Base-by-base conservation (phyloP, 2,329 filamentous ascomycete genomes). In the Arachnomyces sp. region DNA sequence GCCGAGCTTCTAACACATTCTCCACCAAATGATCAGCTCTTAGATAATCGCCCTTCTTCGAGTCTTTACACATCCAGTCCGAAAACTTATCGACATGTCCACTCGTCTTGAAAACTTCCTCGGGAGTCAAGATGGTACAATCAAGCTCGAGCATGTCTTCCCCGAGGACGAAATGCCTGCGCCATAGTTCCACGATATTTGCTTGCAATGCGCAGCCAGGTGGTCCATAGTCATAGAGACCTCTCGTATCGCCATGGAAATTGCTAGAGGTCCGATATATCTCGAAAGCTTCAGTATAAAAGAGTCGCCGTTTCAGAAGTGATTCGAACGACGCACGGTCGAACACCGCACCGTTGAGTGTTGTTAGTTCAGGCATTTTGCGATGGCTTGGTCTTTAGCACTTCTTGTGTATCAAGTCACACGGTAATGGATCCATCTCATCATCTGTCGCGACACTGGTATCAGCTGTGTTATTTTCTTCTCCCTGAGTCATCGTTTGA, bases 11-110 rank as follows among this genome's bases (percentile, higher is more conserved):
- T 38, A 98, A 78, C 29, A 95, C 81, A 54, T 94, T 86, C 73
- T 96, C 89, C 51, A 98, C 89, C 55, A 96, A 78, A 71, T 98
- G 92, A 61, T 98, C 92, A 43, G 92, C 88, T 53, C 92, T 81
- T 62, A 98, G 80, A 59, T 95, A 95, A 65, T 98, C 92, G 61
- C 92, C 92, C 55, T 83, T 95, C 75, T 94, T 93, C 48, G 89
- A 86, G 65, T 98, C 92, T 67, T 94, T 95, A 80, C 86, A 95
- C 89, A 96, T 95, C 86, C 86, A 96, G 65, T 96, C 90, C 66
- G 87, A 85, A 59, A 96, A 96, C 68, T 94, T 94, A 66, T 95
- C 90, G 50, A 96, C 92, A 69, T 98, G 92, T 49, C 92, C 92
- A 63, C 80, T 86, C 39, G 90, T 95, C 76, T 96, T 94, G 59